These are phyloP conservation scores for Fusarium sp. DNA, from an alignment of 2,329 filamentous ascomycete species.

Conservation along the genomic window DNA sequence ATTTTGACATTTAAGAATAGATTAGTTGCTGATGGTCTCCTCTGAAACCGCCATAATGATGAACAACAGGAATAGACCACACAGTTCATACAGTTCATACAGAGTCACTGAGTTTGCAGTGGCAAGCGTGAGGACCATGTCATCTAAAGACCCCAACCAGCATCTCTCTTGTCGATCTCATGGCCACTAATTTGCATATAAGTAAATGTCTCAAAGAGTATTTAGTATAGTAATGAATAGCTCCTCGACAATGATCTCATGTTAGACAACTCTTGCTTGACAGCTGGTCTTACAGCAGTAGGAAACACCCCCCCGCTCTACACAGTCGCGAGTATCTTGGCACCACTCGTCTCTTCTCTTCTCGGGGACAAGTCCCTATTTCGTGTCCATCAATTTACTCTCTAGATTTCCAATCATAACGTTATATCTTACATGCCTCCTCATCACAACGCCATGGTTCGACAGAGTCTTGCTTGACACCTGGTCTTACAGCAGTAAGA, in stretches of 20 bases:
- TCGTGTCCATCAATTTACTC: background rate
- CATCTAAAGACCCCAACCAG: background rate
- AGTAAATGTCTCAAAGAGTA: no score
- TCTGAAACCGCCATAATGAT: background rate
- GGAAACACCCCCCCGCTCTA: background rate
- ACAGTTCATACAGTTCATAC: background rate
- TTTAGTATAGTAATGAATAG: background rate
- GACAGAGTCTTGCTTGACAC: background rate
- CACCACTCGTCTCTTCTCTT: background rate
- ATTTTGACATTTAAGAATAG: constrained; percentile 8
- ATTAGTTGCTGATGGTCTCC: background rate
- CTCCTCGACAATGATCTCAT: background rate
- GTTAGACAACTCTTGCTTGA: background rate
- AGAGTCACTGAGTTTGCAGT: background rate
- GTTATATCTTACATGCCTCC: background rate
- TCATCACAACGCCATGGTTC: background rate
- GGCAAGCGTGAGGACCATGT: background rate
- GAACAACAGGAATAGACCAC: background rate
- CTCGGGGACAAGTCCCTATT: background rate
- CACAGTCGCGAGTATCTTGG: background rate
- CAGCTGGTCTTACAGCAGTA: background rate
- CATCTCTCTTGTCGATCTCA: background rate
- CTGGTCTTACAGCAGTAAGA: background rate
- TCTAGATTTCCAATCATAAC: background rate
- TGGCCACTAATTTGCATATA: background rate